A percentile compares a stretch with the other conserved stretches of the same genome.
phyloP scores from a whole-genome alignment of 352 stramenopile species.

The Pythium utonaiense region DNA sequence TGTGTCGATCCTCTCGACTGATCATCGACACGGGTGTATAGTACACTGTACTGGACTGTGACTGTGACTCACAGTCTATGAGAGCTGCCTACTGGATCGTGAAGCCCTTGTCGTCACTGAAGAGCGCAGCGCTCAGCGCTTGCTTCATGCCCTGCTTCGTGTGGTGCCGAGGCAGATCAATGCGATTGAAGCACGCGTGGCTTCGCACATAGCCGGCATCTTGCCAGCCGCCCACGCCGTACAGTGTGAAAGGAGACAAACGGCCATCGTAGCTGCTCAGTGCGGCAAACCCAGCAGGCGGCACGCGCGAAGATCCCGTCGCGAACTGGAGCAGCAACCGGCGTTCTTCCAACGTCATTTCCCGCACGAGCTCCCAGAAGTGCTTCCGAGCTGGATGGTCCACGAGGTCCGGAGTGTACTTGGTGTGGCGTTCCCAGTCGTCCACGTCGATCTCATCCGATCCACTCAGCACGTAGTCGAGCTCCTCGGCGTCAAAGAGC shows the following conservation, averaged over 20 bases:
- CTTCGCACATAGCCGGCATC: slow-evolving; percentile 48
- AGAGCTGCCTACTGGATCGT: slow-evolving; percentile 12
- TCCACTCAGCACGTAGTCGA: slow-evolving; percentile 90
- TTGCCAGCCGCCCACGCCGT: slow-evolving; percentile 27
- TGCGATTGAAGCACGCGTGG: slow-evolving; percentile 82
- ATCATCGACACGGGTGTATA: too few species aligned
- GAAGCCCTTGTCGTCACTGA: slow-evolving; percentile 15
- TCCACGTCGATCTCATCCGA: slow-evolving; percentile 88
- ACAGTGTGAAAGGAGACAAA: slow-evolving; percentile 56
- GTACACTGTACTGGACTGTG: too few species aligned
- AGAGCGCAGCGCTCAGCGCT: slow-evolving; percentile 11
- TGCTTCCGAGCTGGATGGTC: slow-evolving; percentile 9
- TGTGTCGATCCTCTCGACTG: too few species aligned
- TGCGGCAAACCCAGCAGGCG: slow-evolving; percentile 47
- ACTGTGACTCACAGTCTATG: too few species aligned
- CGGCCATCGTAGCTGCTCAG: slow-evolving; percentile 60
- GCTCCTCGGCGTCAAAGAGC: slow-evolving; percentile 93
- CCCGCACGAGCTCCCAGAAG: slow-evolving; percentile 80
- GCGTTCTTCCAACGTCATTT: slow-evolving; percentile 50
- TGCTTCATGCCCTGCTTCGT: slow-evolving; percentile 46
- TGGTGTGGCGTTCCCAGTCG: slow-evolving; percentile 89
- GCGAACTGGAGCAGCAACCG: slow-evolving; percentile 59
- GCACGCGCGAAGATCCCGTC: slow-evolving; percentile 63
- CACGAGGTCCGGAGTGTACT: slow-evolving; percentile 14
- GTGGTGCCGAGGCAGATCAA: slow-evolving; percentile 94